Conservation (phyloP, 2,329 filamentous ascomycete genomes). For the Curvularia lunata region DNA sequence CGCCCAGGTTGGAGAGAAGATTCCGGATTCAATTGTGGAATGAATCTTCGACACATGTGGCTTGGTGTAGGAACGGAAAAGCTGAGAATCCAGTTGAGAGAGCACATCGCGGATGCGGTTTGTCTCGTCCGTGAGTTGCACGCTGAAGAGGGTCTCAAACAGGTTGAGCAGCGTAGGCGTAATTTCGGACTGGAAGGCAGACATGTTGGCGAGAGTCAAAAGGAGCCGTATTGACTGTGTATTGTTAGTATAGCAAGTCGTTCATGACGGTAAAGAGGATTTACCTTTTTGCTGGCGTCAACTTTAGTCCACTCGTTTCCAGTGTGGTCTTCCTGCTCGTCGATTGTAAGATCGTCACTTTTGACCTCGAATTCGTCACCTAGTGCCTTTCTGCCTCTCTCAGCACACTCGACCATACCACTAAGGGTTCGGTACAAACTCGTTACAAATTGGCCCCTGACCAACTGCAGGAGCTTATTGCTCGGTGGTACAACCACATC, state of each 20-base stretch:
- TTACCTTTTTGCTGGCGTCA: slow-evolving; percentile 47
- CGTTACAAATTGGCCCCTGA: slow-evolving; percentile 88
- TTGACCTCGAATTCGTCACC: slow-evolving; percentile 63
- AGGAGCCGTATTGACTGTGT: slow-evolving; percentile 86
- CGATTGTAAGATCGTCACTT: slow-evolving; percentile 56
- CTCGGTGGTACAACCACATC: slow-evolving; percentile 87
- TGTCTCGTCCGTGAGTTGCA: slow-evolving; percentile 91
- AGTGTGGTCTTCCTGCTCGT: slow-evolving; percentile 34
- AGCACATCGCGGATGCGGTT: slow-evolving; percentile 92
- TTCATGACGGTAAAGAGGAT: slow-evolving; percentile 1
- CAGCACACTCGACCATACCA: slow-evolving; percentile 96
- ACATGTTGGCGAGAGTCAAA: slow-evolving; percentile 89
- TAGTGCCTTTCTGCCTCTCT: slow-evolving; percentile 70
- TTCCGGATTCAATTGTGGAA: slow-evolving; percentile 73
- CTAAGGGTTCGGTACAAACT: slow-evolving; percentile 93
- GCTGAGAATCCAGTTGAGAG: slow-evolving; percentile 83
- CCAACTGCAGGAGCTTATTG: slow-evolving; percentile 86
- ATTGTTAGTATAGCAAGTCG: not conserved
- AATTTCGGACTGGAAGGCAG: slow-evolving; percentile 78
- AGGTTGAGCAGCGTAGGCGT: slow-evolving; percentile 88
- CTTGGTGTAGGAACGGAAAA: slow-evolving; percentile 91
- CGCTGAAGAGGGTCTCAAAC: slow-evolving; percentile 92
- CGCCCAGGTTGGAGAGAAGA: slow-evolving; percentile 74
- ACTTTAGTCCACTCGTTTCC: slow-evolving; percentile 38
- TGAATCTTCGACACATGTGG: slow-evolving; percentile 64